These are phyloP conservation scores for Scutellaria galericulata DNA, from an alignment of 257 asterid species.

Conservation along the genomic window DNA sequence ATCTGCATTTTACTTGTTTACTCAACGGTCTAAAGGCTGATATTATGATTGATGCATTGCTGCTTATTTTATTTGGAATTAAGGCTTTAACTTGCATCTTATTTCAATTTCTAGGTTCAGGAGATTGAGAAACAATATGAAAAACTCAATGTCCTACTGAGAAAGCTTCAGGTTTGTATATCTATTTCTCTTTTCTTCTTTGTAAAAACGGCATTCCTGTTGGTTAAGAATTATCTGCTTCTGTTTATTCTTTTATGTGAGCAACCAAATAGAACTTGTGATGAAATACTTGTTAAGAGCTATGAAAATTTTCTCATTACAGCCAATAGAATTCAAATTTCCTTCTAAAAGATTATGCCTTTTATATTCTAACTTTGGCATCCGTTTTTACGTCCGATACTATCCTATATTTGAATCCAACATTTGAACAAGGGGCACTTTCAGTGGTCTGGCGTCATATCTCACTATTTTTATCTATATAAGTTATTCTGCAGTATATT, in stretches of 20 bases:
- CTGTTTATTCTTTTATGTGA: slow-evolving; percentile 5
- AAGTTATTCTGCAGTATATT: no score
- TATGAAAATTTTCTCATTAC: no score
- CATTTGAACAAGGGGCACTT: no score
- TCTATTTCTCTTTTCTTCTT: slow-evolving; percentile 10
- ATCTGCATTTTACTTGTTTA: slow-evolving; percentile 12
- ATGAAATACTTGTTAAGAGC: no score
- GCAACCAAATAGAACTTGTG: no score
- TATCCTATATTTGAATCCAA: no score
- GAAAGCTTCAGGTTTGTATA: slow-evolving; percentile 85
- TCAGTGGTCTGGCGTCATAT: no score
- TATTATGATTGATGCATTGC: slow-evolving; percentile 8
- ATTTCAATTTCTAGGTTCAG: slow-evolving; percentile 66
- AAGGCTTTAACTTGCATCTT: slow-evolving; percentile 37
- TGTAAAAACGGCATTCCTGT: slow-evolving; percentile 8
- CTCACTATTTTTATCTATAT: no score
- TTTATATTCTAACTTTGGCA: no score
- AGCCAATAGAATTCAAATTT: no score
- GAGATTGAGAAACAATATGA: slow-evolving; percentile 89
- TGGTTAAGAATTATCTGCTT: slow-evolving; percentile 17
- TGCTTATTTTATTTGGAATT: slow-evolving; percentile 12
- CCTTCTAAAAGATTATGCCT: no score
- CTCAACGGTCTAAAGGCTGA: slow-evolving; percentile 8
- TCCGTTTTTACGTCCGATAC: no score
- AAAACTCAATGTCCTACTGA: slow-evolving; percentile 70